A percentile compares a stretch with the other conserved stretches of the same genome.
Evolutionary conservation across 2,329 filamentous ascomycete genomes (phyloP).

Genomic region (Corinectria fuckeliana): DNA sequence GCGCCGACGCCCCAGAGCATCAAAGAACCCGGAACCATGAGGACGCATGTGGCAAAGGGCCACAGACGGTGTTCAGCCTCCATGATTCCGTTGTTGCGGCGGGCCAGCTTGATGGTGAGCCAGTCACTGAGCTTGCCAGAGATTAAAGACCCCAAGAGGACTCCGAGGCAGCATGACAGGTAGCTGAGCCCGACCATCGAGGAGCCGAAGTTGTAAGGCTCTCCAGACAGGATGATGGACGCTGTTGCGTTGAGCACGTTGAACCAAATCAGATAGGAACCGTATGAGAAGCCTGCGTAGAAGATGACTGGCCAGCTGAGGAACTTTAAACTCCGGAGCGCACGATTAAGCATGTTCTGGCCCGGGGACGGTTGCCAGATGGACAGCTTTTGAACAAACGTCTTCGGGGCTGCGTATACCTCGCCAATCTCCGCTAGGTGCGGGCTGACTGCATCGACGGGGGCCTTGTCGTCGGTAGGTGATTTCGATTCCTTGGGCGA

Average conservation of each 20-base stretch:
- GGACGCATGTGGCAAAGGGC: constrained; percentile 43
- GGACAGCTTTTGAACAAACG: constrained; percentile 50
- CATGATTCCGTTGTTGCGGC: constrained; percentile 49
- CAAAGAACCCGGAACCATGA: constrained; percentile 39
- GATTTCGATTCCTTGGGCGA: background rate
- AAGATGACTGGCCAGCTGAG: constrained; percentile 51
- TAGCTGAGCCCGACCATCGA: constrained; percentile 50
- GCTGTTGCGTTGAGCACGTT: constrained; percentile 53
- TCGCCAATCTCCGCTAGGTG: constrained; percentile 1
- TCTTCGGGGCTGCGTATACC: constrained; percentile 39
- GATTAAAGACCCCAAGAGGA: constrained; percentile 35
- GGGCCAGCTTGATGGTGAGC: constrained; percentile 46
- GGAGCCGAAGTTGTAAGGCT: constrained; percentile 48
- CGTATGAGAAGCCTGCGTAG: constrained; percentile 51
- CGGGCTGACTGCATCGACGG: background rate
- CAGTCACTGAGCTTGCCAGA: constrained; percentile 48
- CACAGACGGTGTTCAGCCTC: constrained; percentile 52
- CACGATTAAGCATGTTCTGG: constrained; percentile 45
- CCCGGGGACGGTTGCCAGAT: constrained; percentile 45
- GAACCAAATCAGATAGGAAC: constrained; percentile 51
- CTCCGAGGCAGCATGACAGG: constrained; percentile 45
- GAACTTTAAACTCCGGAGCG: constrained; percentile 45
- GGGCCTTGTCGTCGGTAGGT: constrained; percentile 13
- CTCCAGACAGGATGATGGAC: constrained; percentile 47
- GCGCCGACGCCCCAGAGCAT: constrained; percentile 46